Evolutionary conservation across 78 protist species (phyloP), one percentile per base, ranked within the genome.

Genomic region (Bigelowiella natans): DNA sequence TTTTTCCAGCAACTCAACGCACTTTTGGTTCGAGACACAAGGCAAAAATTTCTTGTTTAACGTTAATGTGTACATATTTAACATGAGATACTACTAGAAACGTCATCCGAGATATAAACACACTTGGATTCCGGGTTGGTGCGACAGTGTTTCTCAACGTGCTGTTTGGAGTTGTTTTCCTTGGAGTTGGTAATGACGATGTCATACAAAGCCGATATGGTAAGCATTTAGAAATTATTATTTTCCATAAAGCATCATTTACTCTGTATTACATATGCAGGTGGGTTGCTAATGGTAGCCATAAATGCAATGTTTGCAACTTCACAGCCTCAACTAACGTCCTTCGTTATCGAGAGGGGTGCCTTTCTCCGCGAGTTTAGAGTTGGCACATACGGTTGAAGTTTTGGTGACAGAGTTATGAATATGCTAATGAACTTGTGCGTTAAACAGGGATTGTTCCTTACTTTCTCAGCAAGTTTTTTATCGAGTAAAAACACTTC

Each of bases 331-430:
- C 31, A 83, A 86, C 26, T 92, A 28, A 39, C 90, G 36, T 0
- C 31, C 1, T 89, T 92, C 92, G 92, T 91, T 39, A 26, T 85
- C 85, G 92, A 89, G 40, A 83, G 90, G 7, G 83, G 86, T 2
- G 0, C 84, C 36, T 92, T 92, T 82, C 1, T 89, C 40, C 88
- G 92, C 85, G 94, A 92, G 82, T 92, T 89, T 84, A 86, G 88
- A 11, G n/a, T 85, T 31, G 51, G 40, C 7, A 89, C 90, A n/a
- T 91, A 85, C 90, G 0, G n/a, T n/a, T n/a, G n/a, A n/a, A n/a
- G n/a, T n/a, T n/a, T n/a, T n/a, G n/a, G n/a, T n/a, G n/a, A n/a
- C n/a, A n/a, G n/a, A n/a, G n/a, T n/a, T n/a, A n/a, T n/a, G n/a
- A n/a, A n/a, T n/a, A n/a, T n/a, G n/a, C n/a, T n/a, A n/a, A n/a